Percentiles rank a stretch among this genome's conserved stretches.
These are phyloP conservation scores for Colletotrichum liaoningense DNA, from an alignment of 2,329 filamentous ascomycete genomes.

Conservation along the genomic window DNA sequence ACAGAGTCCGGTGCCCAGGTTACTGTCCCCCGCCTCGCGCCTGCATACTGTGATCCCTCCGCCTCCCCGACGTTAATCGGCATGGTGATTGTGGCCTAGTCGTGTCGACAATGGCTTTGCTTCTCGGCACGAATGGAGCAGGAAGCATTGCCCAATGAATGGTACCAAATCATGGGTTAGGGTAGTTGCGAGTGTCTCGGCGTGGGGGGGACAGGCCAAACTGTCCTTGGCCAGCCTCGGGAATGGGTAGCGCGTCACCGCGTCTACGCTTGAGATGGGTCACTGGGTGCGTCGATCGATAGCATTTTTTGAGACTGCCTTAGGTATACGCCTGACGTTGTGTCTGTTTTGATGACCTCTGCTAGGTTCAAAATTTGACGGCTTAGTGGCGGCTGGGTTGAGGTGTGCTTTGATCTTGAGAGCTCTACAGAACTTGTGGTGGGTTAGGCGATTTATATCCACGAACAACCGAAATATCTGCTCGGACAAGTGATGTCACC, in stretches of 20 bases:
- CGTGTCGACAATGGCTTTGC: background rate
- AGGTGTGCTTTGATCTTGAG: background rate
- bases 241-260: background rate
- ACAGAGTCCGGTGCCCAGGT: background rate
- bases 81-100: background rate
- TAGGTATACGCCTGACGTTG: background rate
- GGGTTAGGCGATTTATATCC: background rate
- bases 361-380: background rate
- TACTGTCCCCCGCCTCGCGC: background rate
- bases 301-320: background rate
- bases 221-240: background rate
- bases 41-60: background rate
- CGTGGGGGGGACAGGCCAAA: conserved; percentile 1
- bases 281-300: background rate
- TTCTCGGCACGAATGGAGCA: background rate
- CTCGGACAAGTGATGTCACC: too few species aligned
- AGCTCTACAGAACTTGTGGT: too few species aligned
- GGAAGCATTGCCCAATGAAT: conserved; percentile 1
- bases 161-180: conserved; percentile 2
- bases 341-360: background rate
- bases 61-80: background rate
- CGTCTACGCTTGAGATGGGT: background rate
- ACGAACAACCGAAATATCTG: too few species aligned
- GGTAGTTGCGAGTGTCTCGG: background rate
- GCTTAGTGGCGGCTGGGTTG: too few species aligned